Conservation (phyloP, 805 yeast genomes). For the Candida piceae region DNA sequence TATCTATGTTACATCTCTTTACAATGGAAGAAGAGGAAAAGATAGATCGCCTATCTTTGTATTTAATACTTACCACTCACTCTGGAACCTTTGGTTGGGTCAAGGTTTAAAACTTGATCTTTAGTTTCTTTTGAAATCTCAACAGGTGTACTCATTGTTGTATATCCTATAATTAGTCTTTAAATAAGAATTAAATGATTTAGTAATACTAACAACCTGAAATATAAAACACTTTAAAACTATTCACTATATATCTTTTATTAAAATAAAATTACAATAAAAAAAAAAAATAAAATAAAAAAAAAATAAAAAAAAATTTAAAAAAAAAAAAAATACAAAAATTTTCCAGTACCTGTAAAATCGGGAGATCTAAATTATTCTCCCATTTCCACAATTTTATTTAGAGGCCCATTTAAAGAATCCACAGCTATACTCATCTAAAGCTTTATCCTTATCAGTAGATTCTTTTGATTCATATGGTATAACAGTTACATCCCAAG, state of each 20-base stretch:
- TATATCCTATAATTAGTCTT: neutral
- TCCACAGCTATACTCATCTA: conserved; percentile 40
- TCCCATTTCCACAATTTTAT: conserved; percentile 1
- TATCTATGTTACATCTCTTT: no score
- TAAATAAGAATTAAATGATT: no score
- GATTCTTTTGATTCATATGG: neutral
- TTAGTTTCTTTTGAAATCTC: conserved; percentile 3
- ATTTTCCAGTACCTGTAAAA: neutral
- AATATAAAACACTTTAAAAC: no score
- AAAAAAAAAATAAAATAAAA: neutral
- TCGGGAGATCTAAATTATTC: neutral
- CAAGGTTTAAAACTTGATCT: conserved; percentile 7
- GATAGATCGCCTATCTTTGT: no score
- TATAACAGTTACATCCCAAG: conserved; percentile 25
- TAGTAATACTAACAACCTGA: no score
- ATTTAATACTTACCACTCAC: conserved; percentile 30
- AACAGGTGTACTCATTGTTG: neutral
- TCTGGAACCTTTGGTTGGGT: conserved; percentile 25
- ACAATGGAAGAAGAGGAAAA: no score
- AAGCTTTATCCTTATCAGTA: conserved; percentile 3
- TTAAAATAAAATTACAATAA: no score
- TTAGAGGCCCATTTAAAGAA: conserved; percentile 48
- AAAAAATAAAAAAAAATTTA: neutral
- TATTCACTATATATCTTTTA: no score
- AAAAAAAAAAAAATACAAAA: neutral